Evolutionary conservation across 2,329 filamentous ascomycete genomes (phyloP), one percentile per base, ranked within the genome.

Genomic region (Fusarium pseudoanthophilum): DNA sequence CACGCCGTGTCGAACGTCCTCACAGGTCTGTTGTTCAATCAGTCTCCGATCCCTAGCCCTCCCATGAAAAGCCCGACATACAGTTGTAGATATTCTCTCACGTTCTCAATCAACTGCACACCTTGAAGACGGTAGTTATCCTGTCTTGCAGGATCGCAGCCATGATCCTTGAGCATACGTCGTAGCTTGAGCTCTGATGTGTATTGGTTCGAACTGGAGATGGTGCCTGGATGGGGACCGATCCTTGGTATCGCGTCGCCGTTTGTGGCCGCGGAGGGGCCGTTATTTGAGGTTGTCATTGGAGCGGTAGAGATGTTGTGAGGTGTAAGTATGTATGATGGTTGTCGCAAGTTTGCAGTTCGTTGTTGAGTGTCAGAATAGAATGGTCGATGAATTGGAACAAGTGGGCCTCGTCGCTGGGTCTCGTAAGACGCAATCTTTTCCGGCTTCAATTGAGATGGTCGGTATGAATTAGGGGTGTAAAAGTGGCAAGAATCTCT

Each of bases 1-100:
- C 92, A 94, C 2, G 96, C 96, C 0, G 95, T 97, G 76, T 95
- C 93, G 82, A 94, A 98, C 0, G 96, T 98, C 68, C 93, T 92
- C 30, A 98, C 91, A 4, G 96, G 96, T 51, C 93, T 95, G 69
- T 48, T 26, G 26, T 73, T 57, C 52, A 59, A 57, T 64, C 37
- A 77, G 39, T 34, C 5, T 24, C 16, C 2, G 14, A 34, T 11
- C n/a, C 28, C 4, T 15, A 14, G 34, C 53, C 34, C 60, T 36
- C 60, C 34, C 2, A 7, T n/a, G n/a, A 5, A 4, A 30, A 2
- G 21, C 8, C 37, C 21, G 14, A 72, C 73, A 49, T 56, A 96
- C 92, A 99, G 84, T 75, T 93, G 92, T 57, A 99, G 86, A 28
- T 90, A 89, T 77, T 92, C 90, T 53, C 95, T 89, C 46, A 97